Conservation (phyloP, 805 yeast species). For the Cyberlindnera meyerae region DNA sequence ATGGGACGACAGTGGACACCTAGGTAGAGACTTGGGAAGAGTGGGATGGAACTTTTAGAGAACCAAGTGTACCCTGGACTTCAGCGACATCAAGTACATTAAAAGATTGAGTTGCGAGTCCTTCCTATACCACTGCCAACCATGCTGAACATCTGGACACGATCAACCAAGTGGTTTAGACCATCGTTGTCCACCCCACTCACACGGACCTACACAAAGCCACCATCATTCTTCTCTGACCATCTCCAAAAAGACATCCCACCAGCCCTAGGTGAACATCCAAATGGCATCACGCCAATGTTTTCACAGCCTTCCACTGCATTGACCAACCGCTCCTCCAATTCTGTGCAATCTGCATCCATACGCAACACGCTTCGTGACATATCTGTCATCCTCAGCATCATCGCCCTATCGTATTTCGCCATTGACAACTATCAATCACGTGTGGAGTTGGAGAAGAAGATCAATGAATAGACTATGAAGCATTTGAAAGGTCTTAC, state of each 20-base stretch:
- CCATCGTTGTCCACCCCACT: not conserved
- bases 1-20: no score
- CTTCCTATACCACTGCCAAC: no score
- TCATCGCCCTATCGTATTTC: slow-evolving; percentile 40
- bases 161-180: not conserved
- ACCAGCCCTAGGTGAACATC: not conserved
- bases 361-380: slow-evolving; percentile 28
- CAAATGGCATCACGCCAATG: not conserved
- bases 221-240: slow-evolving; percentile 21
- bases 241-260: slow-evolving; percentile 6
- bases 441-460: slow-evolving; percentile 33
- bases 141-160: not conserved
- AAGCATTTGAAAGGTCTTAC: slow-evolving; percentile 30
- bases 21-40: no score
- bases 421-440: slow-evolving; percentile 48
- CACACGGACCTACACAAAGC: slow-evolving; percentile 9
- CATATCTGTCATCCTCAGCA: slow-evolving; percentile 37
- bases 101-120: no score
- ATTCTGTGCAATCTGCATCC: not conserved
- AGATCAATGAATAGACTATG: slow-evolving; percentile 29
- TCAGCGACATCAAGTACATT: no score
- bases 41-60: not conserved
- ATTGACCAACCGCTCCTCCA: not conserved
- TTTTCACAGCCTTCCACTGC: no score
- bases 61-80: no score